A percentile compares a stretch with the other conserved stretches of the same genome.
Conservation (phyloP, 2,329 filamentous ascomycete species). For the Alternaria ventricosa region DNA sequence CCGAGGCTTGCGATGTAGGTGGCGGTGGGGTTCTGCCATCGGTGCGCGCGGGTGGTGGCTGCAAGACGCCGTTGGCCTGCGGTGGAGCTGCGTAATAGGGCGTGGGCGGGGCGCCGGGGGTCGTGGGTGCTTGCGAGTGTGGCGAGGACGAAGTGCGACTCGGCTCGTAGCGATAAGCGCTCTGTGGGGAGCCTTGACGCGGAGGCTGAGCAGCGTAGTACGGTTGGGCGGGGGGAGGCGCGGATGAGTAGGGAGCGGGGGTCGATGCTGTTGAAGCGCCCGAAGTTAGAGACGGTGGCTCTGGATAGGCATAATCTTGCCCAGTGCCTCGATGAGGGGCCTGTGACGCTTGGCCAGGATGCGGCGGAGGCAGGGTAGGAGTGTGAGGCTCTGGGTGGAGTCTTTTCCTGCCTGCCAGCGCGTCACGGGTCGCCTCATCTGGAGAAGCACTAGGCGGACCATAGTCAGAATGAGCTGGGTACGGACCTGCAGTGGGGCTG, state of each 20-base stretch:
- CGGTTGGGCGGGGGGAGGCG: slow-evolving; percentile 46
- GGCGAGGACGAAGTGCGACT: slow-evolving; percentile 52
- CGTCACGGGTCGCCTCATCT: slow-evolving; percentile 49
- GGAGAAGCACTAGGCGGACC: slow-evolving; percentile 42
- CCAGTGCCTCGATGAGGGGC: slow-evolving; percentile 45
- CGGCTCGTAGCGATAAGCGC: slow-evolving; percentile 51
- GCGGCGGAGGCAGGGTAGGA: slow-evolving; percentile 57
- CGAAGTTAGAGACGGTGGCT: slow-evolving; percentile 53
- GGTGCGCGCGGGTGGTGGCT: slow-evolving; percentile 44
- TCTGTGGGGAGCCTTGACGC: slow-evolving; percentile 51
- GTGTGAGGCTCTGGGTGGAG: slow-evolving; percentile 58
- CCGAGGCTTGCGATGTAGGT: slow-evolving; percentile 40
- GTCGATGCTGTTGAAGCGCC: slow-evolving; percentile 55
- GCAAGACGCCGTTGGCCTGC: slow-evolving; percentile 38
- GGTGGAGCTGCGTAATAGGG: slow-evolving; percentile 43
- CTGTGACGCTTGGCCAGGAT: slow-evolving; percentile 53
- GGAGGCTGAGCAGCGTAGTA: slow-evolving; percentile 51
- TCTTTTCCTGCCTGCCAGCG: slow-evolving; percentile 54
- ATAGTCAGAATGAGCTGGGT: slow-evolving; percentile 45
- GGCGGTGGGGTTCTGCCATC: slow-evolving; percentile 52
- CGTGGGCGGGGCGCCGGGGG: slow-evolving; percentile 40
- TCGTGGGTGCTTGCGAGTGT: slow-evolving; percentile 49
- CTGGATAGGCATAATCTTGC: slow-evolving; percentile 51
- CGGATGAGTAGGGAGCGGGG: slow-evolving; percentile 48
- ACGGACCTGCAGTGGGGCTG: slow-evolving; percentile 54